Base-by-base conservation (phyloP, 1,284 basidiomycete genomes). In the Singerocomus inundabilis region DNA sequence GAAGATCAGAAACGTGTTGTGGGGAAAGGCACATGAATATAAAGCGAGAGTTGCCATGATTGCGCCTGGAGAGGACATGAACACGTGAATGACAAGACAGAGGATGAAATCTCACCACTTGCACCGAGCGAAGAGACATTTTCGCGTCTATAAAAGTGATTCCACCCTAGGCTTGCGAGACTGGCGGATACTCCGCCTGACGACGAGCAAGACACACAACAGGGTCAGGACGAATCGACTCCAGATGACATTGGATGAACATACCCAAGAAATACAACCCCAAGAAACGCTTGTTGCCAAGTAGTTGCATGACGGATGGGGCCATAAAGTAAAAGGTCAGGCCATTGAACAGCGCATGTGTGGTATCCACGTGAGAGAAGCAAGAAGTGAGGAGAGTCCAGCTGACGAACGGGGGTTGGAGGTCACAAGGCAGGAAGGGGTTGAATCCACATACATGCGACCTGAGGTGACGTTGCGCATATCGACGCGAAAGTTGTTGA, bases 271-370 rank as follows among this genome's bases (percentile, higher is more conserved):
- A 73, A 68, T 96, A 96, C 12, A 96, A 74, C 1, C 73, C 73
- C 1, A 93, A 67, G 70, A 95, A 94, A 4, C 77, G 74, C 2
- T 79, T 72, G 46, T 82, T 83, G 0, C 91, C 91, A 9, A 93
- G 73, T 21, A 88, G 67, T 43, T 70, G 60, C n/a, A 92, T 74
- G 26, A 91, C 81, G 1, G 82, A 72, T 0, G 80, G 84, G 1
- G 86, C 88, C 73, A 93, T 81, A 70, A 91, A 93, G 63, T 79
- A 91, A 61, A 88, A 87, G 0, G 87, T 83, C 56, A 93, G 76
- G 41, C 82, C 82, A 64, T 96, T 96, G 65, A 94, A 72, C 26
- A 88, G 60, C 31, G 93, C 80, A 64, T 96, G 93, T 0, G 64
- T 57, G 10, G 76, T 51, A 24, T 75, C 72, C 54, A 75, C 69